These are phyloP conservation scores for Drechmeria coniospora DNA, from an alignment of 2,329 filamentous ascomycete genomes.

Conservation along the genomic window DNA sequence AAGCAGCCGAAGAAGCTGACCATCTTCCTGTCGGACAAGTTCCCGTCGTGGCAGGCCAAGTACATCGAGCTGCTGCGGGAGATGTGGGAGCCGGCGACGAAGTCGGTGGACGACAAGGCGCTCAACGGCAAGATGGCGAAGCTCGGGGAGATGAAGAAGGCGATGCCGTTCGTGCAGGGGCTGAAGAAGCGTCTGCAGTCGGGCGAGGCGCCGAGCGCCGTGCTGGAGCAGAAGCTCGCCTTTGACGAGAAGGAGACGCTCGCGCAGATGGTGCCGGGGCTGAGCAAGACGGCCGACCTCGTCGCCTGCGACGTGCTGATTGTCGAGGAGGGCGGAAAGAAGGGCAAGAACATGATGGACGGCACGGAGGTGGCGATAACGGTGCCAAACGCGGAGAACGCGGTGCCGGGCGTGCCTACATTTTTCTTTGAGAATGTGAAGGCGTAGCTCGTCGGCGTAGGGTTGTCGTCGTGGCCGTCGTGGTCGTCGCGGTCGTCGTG, in stretches of 20 bases:
- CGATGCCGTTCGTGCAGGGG: slow-evolving; percentile 87
- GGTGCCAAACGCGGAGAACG: slow-evolving; percentile 48
- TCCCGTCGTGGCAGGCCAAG: slow-evolving; percentile 82
- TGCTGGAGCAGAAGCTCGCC: slow-evolving; percentile 69
- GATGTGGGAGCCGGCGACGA: slow-evolving; percentile 45
- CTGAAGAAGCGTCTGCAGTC: slow-evolving; percentile 71
- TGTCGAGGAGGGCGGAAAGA: slow-evolving; percentile 56
- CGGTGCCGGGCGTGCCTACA: slow-evolving; percentile 67
- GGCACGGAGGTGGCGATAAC: slow-evolving; percentile 40
- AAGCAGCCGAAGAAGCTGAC: slow-evolving; percentile 85
- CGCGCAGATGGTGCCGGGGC: slow-evolving; percentile 58
- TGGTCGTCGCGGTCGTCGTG: no score
- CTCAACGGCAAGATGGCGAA: slow-evolving; percentile 67
- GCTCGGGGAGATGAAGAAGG: slow-evolving; percentile 85
- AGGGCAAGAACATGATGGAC: slow-evolving; percentile 38
- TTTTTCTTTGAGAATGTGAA: slow-evolving; percentile 76
- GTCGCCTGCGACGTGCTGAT: slow-evolving; percentile 56
- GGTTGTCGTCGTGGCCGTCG: background rate
- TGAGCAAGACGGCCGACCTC: slow-evolving; percentile 61
- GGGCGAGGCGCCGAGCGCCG: slow-evolving; percentile 48
- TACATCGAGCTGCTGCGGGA: slow-evolving; percentile 69
- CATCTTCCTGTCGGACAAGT: slow-evolving; percentile 66
- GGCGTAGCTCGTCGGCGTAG: slow-evolving; percentile 10
- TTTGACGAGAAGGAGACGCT: slow-evolving; percentile 76
- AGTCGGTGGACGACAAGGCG: slow-evolving; percentile 63